phyloP scores from a whole-genome alignment of 106 monocot genomes.

The Dioscorea alata region DNA sequence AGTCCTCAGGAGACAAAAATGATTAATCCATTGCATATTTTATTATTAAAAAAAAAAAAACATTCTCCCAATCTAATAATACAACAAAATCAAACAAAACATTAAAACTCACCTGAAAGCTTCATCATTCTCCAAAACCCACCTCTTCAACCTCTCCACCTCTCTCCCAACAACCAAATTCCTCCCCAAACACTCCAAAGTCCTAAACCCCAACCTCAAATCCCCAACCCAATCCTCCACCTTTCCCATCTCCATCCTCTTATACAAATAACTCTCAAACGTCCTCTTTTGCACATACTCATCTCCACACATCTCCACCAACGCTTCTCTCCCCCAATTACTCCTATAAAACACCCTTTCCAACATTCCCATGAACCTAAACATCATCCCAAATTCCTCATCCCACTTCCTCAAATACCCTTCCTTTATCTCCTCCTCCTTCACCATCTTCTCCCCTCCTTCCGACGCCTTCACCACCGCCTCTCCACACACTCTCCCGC shows the following conservation, averaged over 20 bases:
- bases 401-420: constrained; percentile 76
- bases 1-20: too few relatives aligned
- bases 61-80: too few relatives aligned
- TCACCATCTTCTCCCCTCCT: constrained; percentile 28
- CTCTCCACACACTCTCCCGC: constrained; percentile 79
- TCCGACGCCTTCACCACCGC: constrained; percentile 51
- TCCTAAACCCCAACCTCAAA: constrained; percentile 41
- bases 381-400: constrained; percentile 48
- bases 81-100: too few relatives aligned
- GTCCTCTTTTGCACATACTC: constrained; percentile 91
- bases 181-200: constrained; percentile 39
- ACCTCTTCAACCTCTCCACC: constrained; percentile 21
- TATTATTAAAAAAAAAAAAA: too few relatives aligned
- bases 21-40: too few relatives aligned
- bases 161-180: constrained; percentile 41
- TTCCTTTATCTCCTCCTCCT: constrained; percentile 46
- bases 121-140: too few relatives aligned
- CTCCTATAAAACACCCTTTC: constrained; percentile 75
- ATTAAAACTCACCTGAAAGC: too few relatives aligned
- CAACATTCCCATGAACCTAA: constrained; percentile 65
- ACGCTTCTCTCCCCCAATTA: constrained; percentile 65
- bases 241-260: constrained; percentile 42
- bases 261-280: constrained; percentile 79
- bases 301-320: constrained; percentile 84
- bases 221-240: constrained; percentile 37